Base-by-base conservation (phyloP, 208 protist genomes). In the Acanthamoeba lenticulata region DNA sequence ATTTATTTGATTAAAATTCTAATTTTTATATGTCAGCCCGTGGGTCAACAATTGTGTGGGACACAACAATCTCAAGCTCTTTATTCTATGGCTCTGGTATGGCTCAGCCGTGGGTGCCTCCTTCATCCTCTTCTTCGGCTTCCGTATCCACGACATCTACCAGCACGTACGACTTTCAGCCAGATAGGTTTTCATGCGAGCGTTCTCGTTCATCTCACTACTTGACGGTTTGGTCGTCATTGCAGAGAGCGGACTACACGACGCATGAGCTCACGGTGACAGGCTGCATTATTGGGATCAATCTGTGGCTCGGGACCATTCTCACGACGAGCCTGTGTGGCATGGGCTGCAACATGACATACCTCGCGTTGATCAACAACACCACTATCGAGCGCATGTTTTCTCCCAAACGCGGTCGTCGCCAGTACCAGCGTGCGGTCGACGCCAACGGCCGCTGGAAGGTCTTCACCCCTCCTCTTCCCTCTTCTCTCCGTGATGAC, bases 31-130 rank as follows among this genome's bases (percentile, higher is more conserved):
- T 17, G 19, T 11, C 52, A 60, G 62, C 62, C 62, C 62, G 62
- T 72, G 62, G 62, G 62, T 72, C 29, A 72, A 72, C 62, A 72
- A 72, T 9, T 72, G 62, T 72, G 62, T 72, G 62, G 62, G 62
- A 7, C 62, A 72, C 17, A 72, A 72, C 34, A 72, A 72, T 29
- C 62, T 72, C 62, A 72, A 72, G 62, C 19, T 72, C 19, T 72
- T 72, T 17, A 38, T 72, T 36, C 62, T 72, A 11, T 72, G 62
- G 62, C 62, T 72, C 19, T 72, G 62, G 62, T 72, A 72, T 38
- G 62, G 62, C 62, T 38, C 62, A 17, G 62, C 62, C 5, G 62
- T 72, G 9, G 62, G 62, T 9, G 21, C 9, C 9, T 72, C 62
- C 9, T 72, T 72, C 34, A 72, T 72, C 3, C 62, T 72, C 29